Conservation (phyloP, 345 rosid genomes). For the Fremontodendron californicum region DNA sequence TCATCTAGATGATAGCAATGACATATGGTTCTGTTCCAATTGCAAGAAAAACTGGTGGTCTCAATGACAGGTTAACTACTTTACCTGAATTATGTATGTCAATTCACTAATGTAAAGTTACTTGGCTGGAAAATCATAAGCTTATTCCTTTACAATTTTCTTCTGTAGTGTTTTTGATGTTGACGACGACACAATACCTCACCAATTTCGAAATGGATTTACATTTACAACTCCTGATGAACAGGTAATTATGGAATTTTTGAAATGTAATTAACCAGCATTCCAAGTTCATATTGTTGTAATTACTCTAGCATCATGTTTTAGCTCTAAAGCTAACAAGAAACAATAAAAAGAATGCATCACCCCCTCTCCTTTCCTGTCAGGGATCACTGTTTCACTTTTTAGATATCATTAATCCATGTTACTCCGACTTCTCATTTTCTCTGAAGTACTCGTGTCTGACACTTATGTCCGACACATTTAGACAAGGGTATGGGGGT, state of each 20-base stretch:
- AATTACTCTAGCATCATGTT: background rate
- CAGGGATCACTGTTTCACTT: background rate
- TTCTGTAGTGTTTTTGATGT: conserved; percentile 70
- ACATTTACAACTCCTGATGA: conserved; percentile 71
- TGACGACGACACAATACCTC: conserved; percentile 72
- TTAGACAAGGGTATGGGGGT: too few relatives aligned
- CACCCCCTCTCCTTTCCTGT: background rate
- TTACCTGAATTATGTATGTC: background rate
- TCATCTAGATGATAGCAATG: conserved; percentile 84
- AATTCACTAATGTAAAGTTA: conserved; percentile 6
- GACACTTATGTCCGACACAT: too few relatives aligned
- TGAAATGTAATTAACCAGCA: background rate
- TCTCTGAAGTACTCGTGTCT: too few relatives aligned
- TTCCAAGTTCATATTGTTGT: background rate
- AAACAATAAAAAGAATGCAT: background rate
- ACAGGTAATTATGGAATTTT: conserved; percentile 40
- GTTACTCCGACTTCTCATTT: too few relatives aligned
- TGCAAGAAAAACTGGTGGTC: conserved; percentile 86
- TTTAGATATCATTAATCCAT: background rate
- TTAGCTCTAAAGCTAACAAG: background rate
- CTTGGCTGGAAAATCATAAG: conserved; percentile 6
- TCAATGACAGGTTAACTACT: conserved; percentile 73
- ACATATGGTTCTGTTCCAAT: conserved; percentile 87
- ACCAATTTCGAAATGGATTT: conserved; percentile 67
- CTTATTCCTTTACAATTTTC: conserved; percentile 4